A percentile compares a stretch with the other conserved stretches of the same genome.
Conservation (phyloP, 1,284 basidiomycete genomes). For the Cryptococcus sp. region DNA sequence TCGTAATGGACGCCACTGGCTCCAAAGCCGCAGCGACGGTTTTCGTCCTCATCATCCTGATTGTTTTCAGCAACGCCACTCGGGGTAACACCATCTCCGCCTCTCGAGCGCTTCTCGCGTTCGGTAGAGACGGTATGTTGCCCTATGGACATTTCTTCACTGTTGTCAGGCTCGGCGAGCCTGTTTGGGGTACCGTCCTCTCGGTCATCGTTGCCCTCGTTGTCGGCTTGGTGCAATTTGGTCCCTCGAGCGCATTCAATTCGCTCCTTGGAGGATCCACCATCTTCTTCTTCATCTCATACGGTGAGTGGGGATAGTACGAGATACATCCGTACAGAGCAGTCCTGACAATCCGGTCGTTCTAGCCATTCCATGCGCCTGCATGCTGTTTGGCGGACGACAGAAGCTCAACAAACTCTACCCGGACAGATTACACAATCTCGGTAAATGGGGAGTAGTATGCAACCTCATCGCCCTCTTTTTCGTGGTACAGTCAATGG, state of each 20-base stretch:
- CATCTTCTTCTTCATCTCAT: slow-evolving; percentile 33
- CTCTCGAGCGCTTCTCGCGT: slow-evolving; percentile 21
- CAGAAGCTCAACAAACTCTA: slow-evolving; percentile 19
- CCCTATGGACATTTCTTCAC: slow-evolving; percentile 21
- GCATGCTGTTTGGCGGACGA: slow-evolving; percentile 29
- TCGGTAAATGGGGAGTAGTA: slow-evolving; percentile 24
- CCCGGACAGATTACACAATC: slow-evolving; percentile 24
- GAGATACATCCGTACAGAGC: neutral
- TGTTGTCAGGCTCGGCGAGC: slow-evolving; percentile 25
- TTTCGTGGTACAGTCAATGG: slow-evolving; percentile 24
- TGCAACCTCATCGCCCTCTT: slow-evolving; percentile 28
- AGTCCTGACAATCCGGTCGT: neutral
- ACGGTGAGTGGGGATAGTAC: slow-evolving; percentile 18
- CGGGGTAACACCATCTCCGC: slow-evolving; percentile 23
- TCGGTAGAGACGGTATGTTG: slow-evolving; percentile 28
- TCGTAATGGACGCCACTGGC: slow-evolving; percentile 45
- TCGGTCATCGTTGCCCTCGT: slow-evolving; percentile 20
- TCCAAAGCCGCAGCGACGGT: slow-evolving; percentile 29
- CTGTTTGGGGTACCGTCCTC: slow-evolving; percentile 27
- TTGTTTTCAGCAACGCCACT: slow-evolving; percentile 27
- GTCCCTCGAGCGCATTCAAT: slow-evolving; percentile 35
- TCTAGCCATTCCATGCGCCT: slow-evolving; percentile 18
- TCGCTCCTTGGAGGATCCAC: slow-evolving; percentile 30
- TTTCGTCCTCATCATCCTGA: slow-evolving; percentile 28
- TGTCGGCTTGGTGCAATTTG: slow-evolving; percentile 28